Evolutionary conservation across 1,284 basidiomycete genomes (phyloP), one percentile per base, ranked within the genome.

Genomic region (Boletus mariae): DNA sequence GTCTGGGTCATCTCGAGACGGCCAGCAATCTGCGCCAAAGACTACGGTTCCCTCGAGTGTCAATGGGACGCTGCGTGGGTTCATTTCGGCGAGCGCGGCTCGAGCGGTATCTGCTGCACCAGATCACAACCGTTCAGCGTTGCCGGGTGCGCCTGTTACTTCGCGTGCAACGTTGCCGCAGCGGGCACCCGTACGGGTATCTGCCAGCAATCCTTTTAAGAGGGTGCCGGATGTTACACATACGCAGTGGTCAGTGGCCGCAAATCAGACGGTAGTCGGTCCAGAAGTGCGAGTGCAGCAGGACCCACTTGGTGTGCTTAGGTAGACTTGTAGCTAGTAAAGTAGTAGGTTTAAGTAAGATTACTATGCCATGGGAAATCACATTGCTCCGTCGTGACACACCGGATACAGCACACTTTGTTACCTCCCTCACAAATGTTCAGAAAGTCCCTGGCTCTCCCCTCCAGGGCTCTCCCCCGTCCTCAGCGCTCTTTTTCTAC

Each of bases 291-390:
- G 13, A 9, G 13, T 34, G 32, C 32, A 34, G 6, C 72, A 79
- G 42, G 85, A 88, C 71, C 85, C 85, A n/a, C 65, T 88, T 44
- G 85, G 85, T 41, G 85, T 76, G 48, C 65, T 81, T 53, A 70
- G 67, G 55, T 72, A 67, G 57, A 48, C 2, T 40, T 41, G 31
- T 47, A 38, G n/a, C 11, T 62, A 42, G 29, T 13, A 25, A 20
- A 25, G 25, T 6, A 25, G 25, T 25, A 25, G 25, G 25, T 25
- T 25, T 17, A 17, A 17, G 17, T 25, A 25, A 25, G 25, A 6
- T 25, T 25, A 25, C 25, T 25, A 25, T 25, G 25, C 25, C 40
- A 52, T 67, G 57, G 66, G 61, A 69, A 65, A 63, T 65, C 60
- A 63, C 49, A 53, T 20, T 35, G 55, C 51, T 49, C 50, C 28